Conservation (phyloP, 2,329 filamentous ascomycete genomes). For the Zymoseptoria tritici region DNA sequence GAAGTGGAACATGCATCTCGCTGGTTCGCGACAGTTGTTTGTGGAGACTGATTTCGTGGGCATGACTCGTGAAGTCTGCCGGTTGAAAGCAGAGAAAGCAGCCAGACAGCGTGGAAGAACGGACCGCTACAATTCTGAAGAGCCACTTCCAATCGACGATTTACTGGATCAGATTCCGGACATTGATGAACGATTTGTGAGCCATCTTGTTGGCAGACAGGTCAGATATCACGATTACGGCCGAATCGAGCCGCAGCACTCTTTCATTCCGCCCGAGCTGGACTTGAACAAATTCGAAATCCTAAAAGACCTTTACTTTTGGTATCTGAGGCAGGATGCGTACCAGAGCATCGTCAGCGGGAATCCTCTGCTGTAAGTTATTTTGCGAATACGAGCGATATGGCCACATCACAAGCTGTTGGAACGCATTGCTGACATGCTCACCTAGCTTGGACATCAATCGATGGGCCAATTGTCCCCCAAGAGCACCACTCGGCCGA, state of each 20-base stretch:
- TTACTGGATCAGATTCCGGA: conserved; percentile 34
- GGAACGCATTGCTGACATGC: conserved; percentile 5
- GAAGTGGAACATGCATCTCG: conserved; percentile 90
- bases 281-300: conserved; percentile 77
- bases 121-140: conserved; percentile 9
- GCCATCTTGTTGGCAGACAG: conserved; percentile 49
- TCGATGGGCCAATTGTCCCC: conserved; percentile 79
- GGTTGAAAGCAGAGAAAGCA: conserved; percentile 49
- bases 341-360: conserved; percentile 87
- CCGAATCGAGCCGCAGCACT: conserved; percentile 35
- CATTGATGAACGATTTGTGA: conserved; percentile 52
- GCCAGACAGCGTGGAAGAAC: conserved; percentile 25
- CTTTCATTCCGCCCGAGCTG: conserved; percentile 24
- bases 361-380: conserved; percentile 71
- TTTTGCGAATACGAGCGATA: background rate
- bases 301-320: conserved; percentile 85
- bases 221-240: conserved; percentile 54
- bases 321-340: conserved; percentile 89
- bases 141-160: conserved; percentile 18
- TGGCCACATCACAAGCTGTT: background rate
- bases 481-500: conserved; percentile 69
- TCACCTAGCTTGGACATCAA: conserved; percentile 64
- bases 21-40: conserved; percentile 74
- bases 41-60: conserved; percentile 71
- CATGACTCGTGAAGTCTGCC: conserved; percentile 64